Evolutionary conservation across 352 stramenopile species (phyloP).

Genomic region (Globisporangium abappressorium): DNA sequence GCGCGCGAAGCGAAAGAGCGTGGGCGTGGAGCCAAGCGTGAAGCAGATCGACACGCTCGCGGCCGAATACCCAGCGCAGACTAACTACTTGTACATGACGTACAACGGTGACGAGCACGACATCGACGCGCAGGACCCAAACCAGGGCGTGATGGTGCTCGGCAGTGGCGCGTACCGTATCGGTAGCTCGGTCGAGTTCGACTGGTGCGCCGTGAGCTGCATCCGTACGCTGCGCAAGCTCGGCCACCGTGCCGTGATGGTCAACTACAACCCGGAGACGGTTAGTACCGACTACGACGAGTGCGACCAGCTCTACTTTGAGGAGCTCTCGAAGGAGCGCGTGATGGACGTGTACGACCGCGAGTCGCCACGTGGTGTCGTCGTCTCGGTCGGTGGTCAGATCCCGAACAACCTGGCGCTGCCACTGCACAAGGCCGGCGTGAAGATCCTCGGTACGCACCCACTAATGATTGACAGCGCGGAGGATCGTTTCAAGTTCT

Average conservation of each 20-base stretch:
- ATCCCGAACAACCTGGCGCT: conserved; percentile 97
- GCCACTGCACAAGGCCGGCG: conserved; percentile 84
- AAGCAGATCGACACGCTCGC: conserved; percentile 98
- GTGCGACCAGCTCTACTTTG: conserved; percentile 97
- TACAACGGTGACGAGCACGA: conserved; percentile 90
- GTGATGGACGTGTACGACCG: conserved; percentile 94
- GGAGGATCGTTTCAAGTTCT: conserved; percentile 95
- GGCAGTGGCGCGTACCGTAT: conserved; percentile 95
- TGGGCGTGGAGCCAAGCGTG: conserved; percentile 82
- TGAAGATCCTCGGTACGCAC: conserved; percentile 80
- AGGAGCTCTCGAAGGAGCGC: conserved; percentile 93
- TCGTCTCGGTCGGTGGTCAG: conserved; percentile 94
- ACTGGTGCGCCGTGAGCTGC: conserved; percentile 95
- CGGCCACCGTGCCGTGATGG: conserved; percentile 78
- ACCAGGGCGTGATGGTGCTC: conserved; percentile 94
- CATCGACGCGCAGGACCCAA: conserved; percentile 49
- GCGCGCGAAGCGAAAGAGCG: conserved; percentile 70
- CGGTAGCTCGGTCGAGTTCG: conserved; percentile 96
- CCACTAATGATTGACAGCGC: conserved; percentile 94
- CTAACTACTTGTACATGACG: conserved; percentile 98
- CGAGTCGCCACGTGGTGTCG: conserved; percentile 82
- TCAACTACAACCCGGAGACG: conserved; percentile 98
- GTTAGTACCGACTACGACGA: conserved; percentile 98
- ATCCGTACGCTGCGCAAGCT: conserved; percentile 91
- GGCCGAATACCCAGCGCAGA: conserved; percentile 94